Evolutionary conservation across 2,329 filamentous ascomycete genomes (phyloP), one percentile per base, ranked within the genome.

Genomic region (Scedosporium apiospermum): DNA sequence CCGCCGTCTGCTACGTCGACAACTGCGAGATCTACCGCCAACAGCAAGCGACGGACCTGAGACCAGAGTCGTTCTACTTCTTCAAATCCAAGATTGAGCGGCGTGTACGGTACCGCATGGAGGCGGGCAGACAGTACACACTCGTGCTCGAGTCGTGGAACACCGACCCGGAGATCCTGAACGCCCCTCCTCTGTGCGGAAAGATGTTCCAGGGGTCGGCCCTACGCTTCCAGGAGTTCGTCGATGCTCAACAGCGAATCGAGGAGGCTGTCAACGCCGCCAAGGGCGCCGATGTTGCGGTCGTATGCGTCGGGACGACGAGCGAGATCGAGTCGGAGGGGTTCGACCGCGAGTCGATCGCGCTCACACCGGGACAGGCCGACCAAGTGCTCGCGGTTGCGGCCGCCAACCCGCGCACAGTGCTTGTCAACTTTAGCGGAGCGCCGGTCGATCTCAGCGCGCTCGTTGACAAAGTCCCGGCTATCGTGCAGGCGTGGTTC

Each of bases 311-410:
- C 1, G 87, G 87, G 3, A 77, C 88, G 30, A 87, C 88, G 64
- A 78, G 69, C 1, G 67, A 72, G 9, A 70, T 71, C 67, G 73
- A 75, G 49, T 72, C 71, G 0, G 73, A 90, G 85, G 76, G 78
- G 59, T 87, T 86, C 63, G 88, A 91, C 68, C 83, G 88, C 62
- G 88, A 88, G 69, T 88, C 89, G 67, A 77, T 90, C 53, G 87
- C 86, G 7, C 73, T 89, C 0, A 89, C 88, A 80, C 78, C 81
- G 65, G n/a, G n/a, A n/a, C n/a, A 85, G 59, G 85, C 90, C 63
- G 75, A 77, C 2, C 73, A 90, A 46, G 82, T 88, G 63, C 71
- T 75, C 6, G 78, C 79, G 1, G 80, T 88, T 0, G 75, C 84
- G 6, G 76, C 77, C 0, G 82, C 73, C 0, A 88, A 88, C 67